Percentiles rank a stretch among this genome's conserved stretches.
Conservation (phyloP, 202 grass and related monocot genomes). For the Carex sylvatica region DNA sequence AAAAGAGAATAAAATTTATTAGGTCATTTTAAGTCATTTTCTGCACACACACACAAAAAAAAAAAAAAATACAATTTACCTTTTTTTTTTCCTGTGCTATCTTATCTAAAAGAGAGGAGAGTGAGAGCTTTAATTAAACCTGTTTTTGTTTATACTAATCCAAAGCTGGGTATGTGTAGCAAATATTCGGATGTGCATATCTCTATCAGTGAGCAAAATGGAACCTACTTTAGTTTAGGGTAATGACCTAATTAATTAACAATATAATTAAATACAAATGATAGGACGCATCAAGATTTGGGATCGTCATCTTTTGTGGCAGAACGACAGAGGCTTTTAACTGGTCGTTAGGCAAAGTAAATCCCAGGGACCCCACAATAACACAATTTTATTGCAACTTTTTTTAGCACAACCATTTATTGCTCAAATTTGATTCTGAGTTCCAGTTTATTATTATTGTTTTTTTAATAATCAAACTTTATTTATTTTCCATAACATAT, state of each 20-base stretch:
- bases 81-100: too few relatives aligned
- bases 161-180: not conserved
- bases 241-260: not conserved
- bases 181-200: not conserved
- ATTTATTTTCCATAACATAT: not conserved
- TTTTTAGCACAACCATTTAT: not conserved
- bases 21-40: not conserved
- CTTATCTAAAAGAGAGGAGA: too few relatives aligned
- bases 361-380: not conserved
- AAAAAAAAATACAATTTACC: too few relatives aligned
- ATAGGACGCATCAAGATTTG: not conserved
- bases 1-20: not conserved
- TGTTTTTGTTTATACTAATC: not conserved
- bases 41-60: too few relatives aligned
- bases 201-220: constrained; percentile 12
- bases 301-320: not conserved
- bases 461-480: too few relatives aligned
- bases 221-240: not conserved
- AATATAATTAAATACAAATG: not conserved
- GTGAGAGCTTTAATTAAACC: too few relatives aligned
- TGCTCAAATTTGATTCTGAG: too few relatives aligned
- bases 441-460: too few relatives aligned
- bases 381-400: not conserved
- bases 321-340: constrained; percentile 12
- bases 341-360: constrained; percentile 13